Evolutionary conservation across 176 grass and related monocot genomes (phyloP), one percentile per base, ranked within the genome.

Genomic region (Echinochloa phyllopogon): DNA sequence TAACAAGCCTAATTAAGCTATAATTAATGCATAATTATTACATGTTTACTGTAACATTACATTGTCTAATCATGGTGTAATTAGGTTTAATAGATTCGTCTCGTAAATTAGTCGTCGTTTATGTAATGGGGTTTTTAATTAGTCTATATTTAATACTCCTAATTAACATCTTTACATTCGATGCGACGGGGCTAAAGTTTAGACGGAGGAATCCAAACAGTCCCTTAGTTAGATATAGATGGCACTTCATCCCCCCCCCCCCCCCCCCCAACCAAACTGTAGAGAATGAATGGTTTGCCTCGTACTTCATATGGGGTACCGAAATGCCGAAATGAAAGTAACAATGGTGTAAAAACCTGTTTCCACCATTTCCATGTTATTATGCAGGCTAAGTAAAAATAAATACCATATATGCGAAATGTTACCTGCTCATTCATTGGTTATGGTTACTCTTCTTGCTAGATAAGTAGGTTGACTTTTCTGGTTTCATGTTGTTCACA

Each of bases 291-390:
- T 6, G 9, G 44, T 43, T 43, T 67, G 17, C 23, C 12, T 48
- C 61, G 41, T 5, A 33, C 20, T 62, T 48, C 29, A 48, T 49
- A 17, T 65, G 59, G 58, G 33, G 59, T 49, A n/a, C 18, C 39
- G 65, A 71, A 21, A 82, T 76, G 66, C 18, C 39, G 65, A 71
- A 21, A 82, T 76, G 66, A 69, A 57, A 23, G 29, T 44, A 84
- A 10, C 38, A 69, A 14, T 12, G 14, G 10, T 55, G 23, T 43
- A 15, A 14, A 10, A 4, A 58, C 18, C 3, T 38, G 47, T 49
- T 50, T 33, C 38, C 25, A 74, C 25, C 48, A 37, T 74, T 52
- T 53, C 27, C 17, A 55, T 39, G 17, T 55, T 20, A 21, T 74
- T 74, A 59, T 59, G 20, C n/a, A 59, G 21, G 24, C 11, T 37